Evolutionary conservation across 164 flowering plant genomes (phyloP), one percentile per base, ranked within the genome.

Genomic region (Akebia trifoliata): DNA sequence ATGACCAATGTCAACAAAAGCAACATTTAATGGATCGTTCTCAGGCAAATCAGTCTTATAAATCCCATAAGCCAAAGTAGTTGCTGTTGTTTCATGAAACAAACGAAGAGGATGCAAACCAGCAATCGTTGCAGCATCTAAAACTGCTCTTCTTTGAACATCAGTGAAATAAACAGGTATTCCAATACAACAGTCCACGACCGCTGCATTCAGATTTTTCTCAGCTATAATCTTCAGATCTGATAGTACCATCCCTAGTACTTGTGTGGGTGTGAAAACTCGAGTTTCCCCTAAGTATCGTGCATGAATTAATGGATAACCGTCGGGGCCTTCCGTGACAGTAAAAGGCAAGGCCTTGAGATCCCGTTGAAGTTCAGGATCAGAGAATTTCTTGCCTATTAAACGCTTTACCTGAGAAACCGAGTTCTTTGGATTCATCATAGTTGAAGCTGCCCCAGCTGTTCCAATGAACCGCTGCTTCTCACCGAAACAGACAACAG

Each of bases 381-480:
- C 96, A 20, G 79, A 76, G 69, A 84, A 91, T 31, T 60, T 75
- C 7, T 79, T 78, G 2, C 97, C 97, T 52, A 91, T 80, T 22
- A 91, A 62, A 1, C 98, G 56, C 68, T 91, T 91, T 12, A 91
- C 78, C 69, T 91, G 98, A 4, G 90, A 86, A 12, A 91, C 67
- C 0, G 98, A 66, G 49, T 84, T 91, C 64, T 84, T 91, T 2
- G 90, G 94, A 59, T 91, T 91, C 90, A 82, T 87, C 82, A 81
- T 70, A 4, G 80, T 72, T 2, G 95, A 73, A 5, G 98, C 89
- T 47, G 97, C 97, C 0, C 97, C 97, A 12, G 97, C 94, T 0
- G 95, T 90, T 35, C 97, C 97, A 66, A 90, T 78, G 62, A 90
- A 87, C 39, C 96, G 67, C 72, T 91, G 97, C 72, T 91, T 91